These are phyloP conservation scores for Hevea brasiliensis DNA, from an alignment of 345 rosid genomes.

Conservation along the genomic window DNA sequence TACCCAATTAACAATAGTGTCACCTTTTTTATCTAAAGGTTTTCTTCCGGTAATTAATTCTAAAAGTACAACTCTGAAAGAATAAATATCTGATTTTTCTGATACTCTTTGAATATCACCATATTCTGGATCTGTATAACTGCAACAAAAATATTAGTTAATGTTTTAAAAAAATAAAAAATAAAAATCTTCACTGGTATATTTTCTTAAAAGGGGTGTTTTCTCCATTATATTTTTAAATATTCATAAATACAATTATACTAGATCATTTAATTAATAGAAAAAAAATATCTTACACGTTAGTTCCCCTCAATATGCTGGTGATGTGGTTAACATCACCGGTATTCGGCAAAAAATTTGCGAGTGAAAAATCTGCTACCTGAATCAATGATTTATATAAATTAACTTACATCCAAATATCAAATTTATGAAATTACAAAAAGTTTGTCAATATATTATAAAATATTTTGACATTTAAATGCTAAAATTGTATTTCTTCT, in stretches of 20 bases:
- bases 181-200: no score
- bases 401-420: no score
- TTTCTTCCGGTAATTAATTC: not conserved
- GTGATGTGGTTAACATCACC: not conserved
- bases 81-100: not conserved
- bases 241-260: no score
- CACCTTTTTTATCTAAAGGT: not conserved
- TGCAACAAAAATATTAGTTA: no score
- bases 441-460: no score
- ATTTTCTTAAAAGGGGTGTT: no score
- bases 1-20: not conserved
- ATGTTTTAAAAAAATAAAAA: not conserved
- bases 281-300: not conserved
- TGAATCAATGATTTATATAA: not conserved
- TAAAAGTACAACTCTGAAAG: not conserved
- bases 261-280: not conserved
- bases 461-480: no score
- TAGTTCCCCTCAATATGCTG: not conserved
- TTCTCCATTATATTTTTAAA: no score
- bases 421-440: no score
- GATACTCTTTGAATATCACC: not conserved
- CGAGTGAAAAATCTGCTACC: conserved; percentile 4
- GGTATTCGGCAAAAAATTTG: not conserved
- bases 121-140: not conserved
- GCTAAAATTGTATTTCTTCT: no score